Conservation (phyloP, 176 grass and related monocot genomes). For the Puccinellia tenuiflora region DNA sequence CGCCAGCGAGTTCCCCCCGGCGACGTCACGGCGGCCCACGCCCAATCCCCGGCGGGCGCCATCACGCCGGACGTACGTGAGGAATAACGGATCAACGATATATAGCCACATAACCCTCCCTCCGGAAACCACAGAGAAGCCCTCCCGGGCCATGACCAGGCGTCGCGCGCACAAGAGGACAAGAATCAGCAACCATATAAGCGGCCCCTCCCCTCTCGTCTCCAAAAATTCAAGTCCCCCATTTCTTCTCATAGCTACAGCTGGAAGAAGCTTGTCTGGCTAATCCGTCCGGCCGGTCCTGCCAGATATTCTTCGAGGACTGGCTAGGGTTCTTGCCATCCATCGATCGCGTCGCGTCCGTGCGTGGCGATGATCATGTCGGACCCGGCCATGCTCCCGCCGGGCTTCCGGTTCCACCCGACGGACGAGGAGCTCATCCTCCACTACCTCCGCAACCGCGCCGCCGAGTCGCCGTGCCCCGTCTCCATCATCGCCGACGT, state of each 20-base stretch:
- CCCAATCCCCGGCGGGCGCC: slow-evolving; percentile 6
- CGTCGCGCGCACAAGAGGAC: slow-evolving; percentile 22
- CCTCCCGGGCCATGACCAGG: not conserved
- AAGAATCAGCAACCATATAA: slow-evolving; percentile 58
- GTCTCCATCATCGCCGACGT: slow-evolving; percentile 85
- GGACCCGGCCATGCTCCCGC: slow-evolving; percentile 69
- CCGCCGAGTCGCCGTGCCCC: slow-evolving; percentile 53
- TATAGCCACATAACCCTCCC: not conserved
- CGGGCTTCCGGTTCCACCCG: slow-evolving; percentile 94
- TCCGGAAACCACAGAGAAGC: not conserved
- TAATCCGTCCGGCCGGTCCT: not conserved
- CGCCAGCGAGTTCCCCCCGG: not conserved
- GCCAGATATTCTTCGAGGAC: not conserved
- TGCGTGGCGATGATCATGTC: slow-evolving; percentile 30
- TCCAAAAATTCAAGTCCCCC: slow-evolving; percentile 54
- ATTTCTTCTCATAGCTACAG: slow-evolving; percentile 21
- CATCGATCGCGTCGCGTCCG: not conserved
- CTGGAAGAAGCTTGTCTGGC: not conserved
- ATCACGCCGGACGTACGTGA: slow-evolving; percentile 12
- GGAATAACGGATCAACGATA: slow-evolving; percentile 9
- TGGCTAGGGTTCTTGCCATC: not conserved
- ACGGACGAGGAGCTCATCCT: slow-evolving; percentile 96
- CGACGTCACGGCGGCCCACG: not conserved
- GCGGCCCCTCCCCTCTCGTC: slow-evolving; percentile 32
- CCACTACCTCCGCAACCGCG: slow-evolving; percentile 84